Conservation (phyloP, 805 yeast species). For the Crinitomyces ghanaensis region DNA sequence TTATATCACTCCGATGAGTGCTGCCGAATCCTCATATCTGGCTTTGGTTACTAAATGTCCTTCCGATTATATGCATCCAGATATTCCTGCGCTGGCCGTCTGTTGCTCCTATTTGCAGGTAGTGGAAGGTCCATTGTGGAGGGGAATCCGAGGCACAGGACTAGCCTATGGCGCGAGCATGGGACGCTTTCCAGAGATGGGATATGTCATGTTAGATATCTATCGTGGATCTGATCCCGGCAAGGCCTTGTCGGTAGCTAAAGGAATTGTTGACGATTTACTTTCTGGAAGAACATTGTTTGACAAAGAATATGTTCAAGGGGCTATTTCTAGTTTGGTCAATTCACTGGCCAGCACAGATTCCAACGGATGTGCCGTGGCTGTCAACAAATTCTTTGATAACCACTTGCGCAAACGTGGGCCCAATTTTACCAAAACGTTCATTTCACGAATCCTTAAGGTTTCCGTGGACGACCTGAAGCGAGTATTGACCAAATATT, state of each 20-base stretch:
- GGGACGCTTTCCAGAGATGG: slow-evolving; percentile 48
- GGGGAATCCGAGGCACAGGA: slow-evolving; percentile 90
- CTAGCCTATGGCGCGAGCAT: slow-evolving; percentile 80
- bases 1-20: slow-evolving; percentile 59
- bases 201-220: slow-evolving; percentile 52
- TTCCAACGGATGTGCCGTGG: slow-evolving; percentile 54
- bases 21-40: slow-evolving; percentile 72
- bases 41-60: slow-evolving; percentile 51
- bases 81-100: slow-evolving; percentile 57
- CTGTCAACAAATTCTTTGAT: slow-evolving; percentile 54
- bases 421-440: slow-evolving; percentile 42
- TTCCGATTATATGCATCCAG: slow-evolving; percentile 40
- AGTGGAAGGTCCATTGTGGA: slow-evolving; percentile 96
- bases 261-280: slow-evolving; percentile 48
- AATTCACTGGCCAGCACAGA: slow-evolving; percentile 59
- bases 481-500: slow-evolving; percentile 41
- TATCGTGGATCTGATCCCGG: slow-evolving; percentile 78
- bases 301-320: slow-evolving; percentile 51
- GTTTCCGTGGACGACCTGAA: slow-evolving; percentile 40
- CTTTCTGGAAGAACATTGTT: slow-evolving; percentile 43
- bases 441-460: slow-evolving; percentile 41
- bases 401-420: slow-evolving; percentile 60
- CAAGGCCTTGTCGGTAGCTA: slow-evolving; percentile 47
- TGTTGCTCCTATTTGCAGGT: slow-evolving; percentile 69
- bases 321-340: slow-evolving; percentile 67